Conservation (phyloP, 2,329 filamentous ascomycete species). For the Daldinia sp. region DNA sequence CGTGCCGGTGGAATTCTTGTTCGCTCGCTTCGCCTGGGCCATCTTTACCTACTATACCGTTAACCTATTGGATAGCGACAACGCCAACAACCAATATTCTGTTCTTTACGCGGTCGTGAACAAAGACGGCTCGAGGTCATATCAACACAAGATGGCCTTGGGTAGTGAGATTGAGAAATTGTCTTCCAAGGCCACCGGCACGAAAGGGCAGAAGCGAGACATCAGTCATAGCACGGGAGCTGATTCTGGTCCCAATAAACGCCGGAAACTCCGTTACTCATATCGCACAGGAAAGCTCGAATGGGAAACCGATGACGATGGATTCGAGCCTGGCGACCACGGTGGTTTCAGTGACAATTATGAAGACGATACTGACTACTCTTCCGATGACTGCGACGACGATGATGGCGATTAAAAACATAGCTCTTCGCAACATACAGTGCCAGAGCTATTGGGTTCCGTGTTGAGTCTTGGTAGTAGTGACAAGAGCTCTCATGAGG, state of each 20-base stretch:
- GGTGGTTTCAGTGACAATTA: background rate
- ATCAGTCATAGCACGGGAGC: background rate
- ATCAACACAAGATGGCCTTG: background rate
- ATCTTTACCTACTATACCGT: background rate
- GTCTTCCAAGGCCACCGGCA: background rate
- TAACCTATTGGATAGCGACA: background rate
- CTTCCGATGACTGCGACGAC: background rate
- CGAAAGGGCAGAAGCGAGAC: background rate
- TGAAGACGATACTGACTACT: background rate
- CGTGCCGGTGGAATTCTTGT: background rate
- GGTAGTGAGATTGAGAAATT: background rate
- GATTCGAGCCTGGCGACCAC: background rate
- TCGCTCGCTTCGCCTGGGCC: background rate
- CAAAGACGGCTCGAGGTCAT: background rate
- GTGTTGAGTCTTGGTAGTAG: background rate
- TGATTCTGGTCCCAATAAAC: background rate
- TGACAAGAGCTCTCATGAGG: background rate
- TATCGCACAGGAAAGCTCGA: background rate
- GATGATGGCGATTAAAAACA: background rate
- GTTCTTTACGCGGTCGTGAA: background rate
- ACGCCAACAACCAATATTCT: background rate
- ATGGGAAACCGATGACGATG: background rate
- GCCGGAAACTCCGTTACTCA: background rate
- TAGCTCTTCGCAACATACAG: background rate
- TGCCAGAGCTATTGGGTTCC: background rate